phyloP scores from a whole-genome alignment of 2,329 filamentous ascomycete genomes.

The Trichothecium sympodiale region DNA sequence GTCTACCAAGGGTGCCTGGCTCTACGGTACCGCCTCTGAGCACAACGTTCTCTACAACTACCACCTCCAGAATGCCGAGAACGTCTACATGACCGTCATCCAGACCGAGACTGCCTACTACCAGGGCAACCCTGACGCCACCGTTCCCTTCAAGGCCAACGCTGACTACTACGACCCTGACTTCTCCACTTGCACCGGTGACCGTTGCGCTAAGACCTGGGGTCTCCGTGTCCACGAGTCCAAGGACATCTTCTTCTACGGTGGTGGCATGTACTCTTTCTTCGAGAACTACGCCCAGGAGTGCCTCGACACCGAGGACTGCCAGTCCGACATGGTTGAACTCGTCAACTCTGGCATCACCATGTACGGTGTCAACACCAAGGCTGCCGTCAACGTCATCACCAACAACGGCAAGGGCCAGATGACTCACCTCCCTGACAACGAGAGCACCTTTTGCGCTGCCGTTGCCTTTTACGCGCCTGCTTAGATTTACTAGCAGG shows the following conservation, averaged over 20 bases:
- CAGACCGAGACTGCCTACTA: slow-evolving; percentile 88
- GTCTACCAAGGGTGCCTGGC: slow-evolving; percentile 63
- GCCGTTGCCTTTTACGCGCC: slow-evolving; percentile 41
- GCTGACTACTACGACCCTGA: slow-evolving; percentile 53
- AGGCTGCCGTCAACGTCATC: slow-evolving; percentile 65
- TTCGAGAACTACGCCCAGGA: slow-evolving; percentile 70
- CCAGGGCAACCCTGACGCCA: slow-evolving; percentile 70
- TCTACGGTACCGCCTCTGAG: slow-evolving; percentile 66
- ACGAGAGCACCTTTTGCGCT: slow-evolving; percentile 55
- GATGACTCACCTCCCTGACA: slow-evolving; percentile 36
- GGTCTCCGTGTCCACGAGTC: slow-evolving; percentile 62
- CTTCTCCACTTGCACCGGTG: slow-evolving; percentile 47
- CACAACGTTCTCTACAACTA: slow-evolving; percentile 70
- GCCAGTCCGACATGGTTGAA: slow-evolving; percentile 69
- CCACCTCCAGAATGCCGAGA: slow-evolving; percentile 64
- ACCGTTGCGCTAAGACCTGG: slow-evolving; percentile 63
- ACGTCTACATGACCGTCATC: slow-evolving; percentile 73
- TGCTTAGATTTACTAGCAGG: slow-evolving; percentile 1
- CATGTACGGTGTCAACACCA: slow-evolving; percentile 62
- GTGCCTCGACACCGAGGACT: slow-evolving; percentile 56
- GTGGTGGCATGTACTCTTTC: slow-evolving; percentile 70
- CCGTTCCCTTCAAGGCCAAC: slow-evolving; percentile 51
- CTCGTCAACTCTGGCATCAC: slow-evolving; percentile 57
- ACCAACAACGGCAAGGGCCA: slow-evolving; percentile 41
- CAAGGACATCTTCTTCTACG: slow-evolving; percentile 56